These are phyloP conservation scores for Ophiostoma piceae DNA, from an alignment of 2,329 filamentous ascomycete species.

Conservation along the genomic window DNA sequence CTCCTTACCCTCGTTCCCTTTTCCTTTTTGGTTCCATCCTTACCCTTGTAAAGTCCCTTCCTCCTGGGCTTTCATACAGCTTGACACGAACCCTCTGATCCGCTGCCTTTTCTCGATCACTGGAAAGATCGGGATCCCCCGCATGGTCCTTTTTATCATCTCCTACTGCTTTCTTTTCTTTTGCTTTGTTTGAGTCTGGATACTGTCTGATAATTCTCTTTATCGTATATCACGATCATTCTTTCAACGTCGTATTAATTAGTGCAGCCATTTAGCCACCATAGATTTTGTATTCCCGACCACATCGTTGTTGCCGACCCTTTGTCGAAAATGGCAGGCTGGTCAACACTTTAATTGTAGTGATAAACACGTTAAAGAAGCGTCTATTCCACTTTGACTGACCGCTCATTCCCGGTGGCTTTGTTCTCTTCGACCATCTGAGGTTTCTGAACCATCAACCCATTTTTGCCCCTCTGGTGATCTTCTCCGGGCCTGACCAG, in stretches of 20 bases:
- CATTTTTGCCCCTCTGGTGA: background rate
- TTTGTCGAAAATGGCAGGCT: background rate
- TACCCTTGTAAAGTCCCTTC: background rate
- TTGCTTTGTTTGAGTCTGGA: background rate
- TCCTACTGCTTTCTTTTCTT: background rate
- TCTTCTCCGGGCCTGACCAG: background rate
- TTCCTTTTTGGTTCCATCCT: too few species aligned
- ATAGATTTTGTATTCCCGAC: background rate
- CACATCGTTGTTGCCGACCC: background rate
- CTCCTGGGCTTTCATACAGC: background rate
- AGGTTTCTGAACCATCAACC: background rate
- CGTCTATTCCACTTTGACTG: background rate
- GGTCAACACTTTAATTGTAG: background rate
- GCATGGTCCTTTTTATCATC: background rate
- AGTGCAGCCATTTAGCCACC: background rate
- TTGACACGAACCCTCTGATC: background rate
- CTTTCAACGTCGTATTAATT: background rate
- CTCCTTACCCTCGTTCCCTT: too few species aligned
- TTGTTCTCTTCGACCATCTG: background rate
- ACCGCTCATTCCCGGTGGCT: background rate
- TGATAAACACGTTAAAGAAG: too few species aligned
- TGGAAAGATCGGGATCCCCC: background rate
- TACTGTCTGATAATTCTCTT: background rate
- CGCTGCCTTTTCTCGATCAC: background rate
- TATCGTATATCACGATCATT: background rate